Conservation (phyloP, 106 monocot genomes). For the Apostasia shenzhenica region DNA sequence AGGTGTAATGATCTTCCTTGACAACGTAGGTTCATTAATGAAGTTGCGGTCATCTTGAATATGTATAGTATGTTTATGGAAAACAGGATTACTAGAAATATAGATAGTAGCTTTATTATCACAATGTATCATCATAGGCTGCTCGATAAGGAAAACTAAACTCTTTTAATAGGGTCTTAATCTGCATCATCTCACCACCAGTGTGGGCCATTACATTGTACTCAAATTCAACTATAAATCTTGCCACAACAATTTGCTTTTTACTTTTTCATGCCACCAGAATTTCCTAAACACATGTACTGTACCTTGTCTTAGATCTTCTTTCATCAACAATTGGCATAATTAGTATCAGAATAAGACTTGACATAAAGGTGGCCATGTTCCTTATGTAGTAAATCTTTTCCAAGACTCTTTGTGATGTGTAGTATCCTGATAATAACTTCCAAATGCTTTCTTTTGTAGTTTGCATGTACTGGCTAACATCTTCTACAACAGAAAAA, state of each 20-base stretch:
- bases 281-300: not conserved
- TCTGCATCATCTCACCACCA: not conserved
- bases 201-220: not conserved
- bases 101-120: constrained; percentile 1
- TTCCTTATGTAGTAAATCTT: not conserved
- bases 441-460: not conserved
- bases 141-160: not conserved
- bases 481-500: not conserved
- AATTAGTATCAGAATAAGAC: not conserved
- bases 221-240: not conserved
- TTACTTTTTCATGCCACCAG: constrained; percentile 1
- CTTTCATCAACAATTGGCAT: no score
- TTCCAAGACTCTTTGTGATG: not conserved
- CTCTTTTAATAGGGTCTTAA: not conserved
- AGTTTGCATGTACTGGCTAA: not conserved
- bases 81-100: constrained; percentile 1
- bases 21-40: not conserved
- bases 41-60: constrained; percentile 8
- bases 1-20: no score
- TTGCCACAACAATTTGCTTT: constrained; percentile 6
- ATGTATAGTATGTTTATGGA: constrained; percentile 8
- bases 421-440: not conserved
- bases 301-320: no score
- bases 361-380: not conserved
- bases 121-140: not conserved